phyloP scores from a whole-genome alignment of 1,284 basidiomycete species.

The Hortiboletus rubellus region DNA sequence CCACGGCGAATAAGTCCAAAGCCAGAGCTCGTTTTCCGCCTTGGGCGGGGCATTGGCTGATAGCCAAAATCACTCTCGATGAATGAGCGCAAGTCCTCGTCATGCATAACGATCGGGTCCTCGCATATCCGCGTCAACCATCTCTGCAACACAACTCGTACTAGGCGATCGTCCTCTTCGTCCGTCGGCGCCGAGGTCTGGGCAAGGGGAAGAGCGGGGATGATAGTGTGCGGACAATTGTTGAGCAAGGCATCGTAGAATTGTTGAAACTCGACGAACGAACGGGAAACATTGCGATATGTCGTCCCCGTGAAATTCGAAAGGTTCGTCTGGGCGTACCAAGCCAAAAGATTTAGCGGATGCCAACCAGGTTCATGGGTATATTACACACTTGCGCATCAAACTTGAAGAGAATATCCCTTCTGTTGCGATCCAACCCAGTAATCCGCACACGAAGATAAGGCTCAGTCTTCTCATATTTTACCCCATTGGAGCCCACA shows the following conservation, averaged over 20 bases:
- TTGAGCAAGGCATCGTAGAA: constrained; percentile 85
- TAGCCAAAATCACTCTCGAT: constrained; percentile 96
- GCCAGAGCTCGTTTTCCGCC: constrained; percentile 64
- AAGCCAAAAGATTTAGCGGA: background rate
- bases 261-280: constrained; percentile 88
- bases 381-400: constrained; percentile 78
- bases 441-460: constrained; percentile 87
- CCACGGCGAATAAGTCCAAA: constrained; percentile 69
- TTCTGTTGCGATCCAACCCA: constrained; percentile 87
- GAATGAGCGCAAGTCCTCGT: constrained; percentile 90
- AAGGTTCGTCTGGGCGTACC: constrained; percentile 76
- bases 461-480: constrained; percentile 72
- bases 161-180: constrained; percentile 93
- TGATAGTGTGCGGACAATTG: constrained; percentile 87
- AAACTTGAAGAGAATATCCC: constrained; percentile 88
- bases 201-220: constrained; percentile 87
- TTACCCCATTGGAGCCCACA: constrained; percentile 62
- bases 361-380: background rate
- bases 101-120: constrained; percentile 80
- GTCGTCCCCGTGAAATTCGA: constrained; percentile 86
- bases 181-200: constrained; percentile 94
- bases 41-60: constrained; percentile 75
- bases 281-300: constrained; percentile 89
- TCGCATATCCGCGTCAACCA: constrained; percentile 91
- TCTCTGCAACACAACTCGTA: constrained; percentile 88